Evolutionary conservation across 2,329 filamentous ascomycete species (phyloP).

Genomic region (Botrytis porri): DNA sequence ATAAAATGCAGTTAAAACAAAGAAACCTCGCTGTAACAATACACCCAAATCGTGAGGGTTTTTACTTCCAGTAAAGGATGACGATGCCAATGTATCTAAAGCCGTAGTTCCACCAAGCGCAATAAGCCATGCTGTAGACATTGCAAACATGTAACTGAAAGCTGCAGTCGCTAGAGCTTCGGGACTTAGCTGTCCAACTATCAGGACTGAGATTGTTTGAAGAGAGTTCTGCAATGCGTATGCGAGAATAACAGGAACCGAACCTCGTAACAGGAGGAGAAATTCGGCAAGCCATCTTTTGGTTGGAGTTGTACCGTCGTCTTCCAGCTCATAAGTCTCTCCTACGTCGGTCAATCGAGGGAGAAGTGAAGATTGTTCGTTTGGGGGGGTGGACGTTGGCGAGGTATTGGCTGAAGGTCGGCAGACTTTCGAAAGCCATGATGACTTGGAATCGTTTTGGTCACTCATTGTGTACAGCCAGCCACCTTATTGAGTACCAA

Average conservation of each 20-base stretch:
- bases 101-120: constrained; percentile 83
- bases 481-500: not conserved
- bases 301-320: constrained; percentile 25
- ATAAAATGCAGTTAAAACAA: constrained; percentile 72
- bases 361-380: constrained; percentile 36
- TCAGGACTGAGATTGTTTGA: constrained; percentile 77
- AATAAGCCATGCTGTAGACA: constrained; percentile 84
- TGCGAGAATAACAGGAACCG: constrained; percentile 75
- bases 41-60: constrained; percentile 77
- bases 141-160: constrained; percentile 92
- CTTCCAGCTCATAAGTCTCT: constrained; percentile 32
- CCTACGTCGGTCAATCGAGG: constrained; percentile 27
- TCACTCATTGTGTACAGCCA: not conserved
- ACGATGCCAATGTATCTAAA: constrained; percentile 79
- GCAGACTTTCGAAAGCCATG: constrained; percentile 35
- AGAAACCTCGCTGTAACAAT: constrained; percentile 71
- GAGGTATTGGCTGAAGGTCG: constrained; percentile 20
- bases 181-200: constrained; percentile 75
- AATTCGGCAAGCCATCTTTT: constrained; percentile 55
- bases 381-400: constrained; percentile 30
- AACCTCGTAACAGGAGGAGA: constrained; percentile 64
- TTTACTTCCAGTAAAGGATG: constrained; percentile 75
- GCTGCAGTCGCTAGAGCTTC: constrained; percentile 78
- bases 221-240: constrained; percentile 84
- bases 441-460: constrained; percentile 29